A percentile compares a stretch with the other conserved stretches of the same genome.
These are phyloP conservation scores for Pseudozyma sp. DNA, from an alignment of 1,284 basidiomycete genomes.

Conservation along the genomic window DNA sequence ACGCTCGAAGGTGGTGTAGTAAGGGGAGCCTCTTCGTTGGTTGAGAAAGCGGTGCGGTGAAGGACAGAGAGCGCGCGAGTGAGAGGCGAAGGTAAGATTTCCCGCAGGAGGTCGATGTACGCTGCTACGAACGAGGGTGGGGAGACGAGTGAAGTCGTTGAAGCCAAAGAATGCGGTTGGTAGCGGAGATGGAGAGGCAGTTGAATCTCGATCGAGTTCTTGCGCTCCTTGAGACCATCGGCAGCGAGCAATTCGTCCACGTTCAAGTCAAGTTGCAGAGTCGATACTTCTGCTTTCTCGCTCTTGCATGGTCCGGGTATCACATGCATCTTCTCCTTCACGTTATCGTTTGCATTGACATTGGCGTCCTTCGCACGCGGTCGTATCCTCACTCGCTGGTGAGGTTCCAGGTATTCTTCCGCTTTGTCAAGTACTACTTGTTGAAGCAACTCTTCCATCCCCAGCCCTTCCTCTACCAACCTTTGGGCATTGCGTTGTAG, in stretches of 20 bases:
- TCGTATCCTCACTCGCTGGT: not conserved
- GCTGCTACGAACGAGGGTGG: not conserved
- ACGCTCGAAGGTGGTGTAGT: not conserved
- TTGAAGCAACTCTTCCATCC: slow-evolving; percentile 7
- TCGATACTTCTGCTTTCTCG: slow-evolving; percentile 8
- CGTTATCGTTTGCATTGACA: not conserved
- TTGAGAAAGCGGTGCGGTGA: not conserved
- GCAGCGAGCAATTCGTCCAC: slow-evolving; percentile 6
- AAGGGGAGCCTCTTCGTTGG: too few species aligned
- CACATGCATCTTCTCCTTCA: not conserved
- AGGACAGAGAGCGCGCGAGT: not conserved
- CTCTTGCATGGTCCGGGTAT: not conserved
- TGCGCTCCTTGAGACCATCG: slow-evolving; percentile 2
- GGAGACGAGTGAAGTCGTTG: not conserved
- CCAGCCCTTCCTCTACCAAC: not conserved
- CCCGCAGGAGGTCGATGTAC: not conserved
- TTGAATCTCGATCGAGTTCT: not conserved
- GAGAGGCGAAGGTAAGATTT: slow-evolving; percentile 8
- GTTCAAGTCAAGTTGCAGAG: slow-evolving; percentile 1
- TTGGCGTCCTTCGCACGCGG: not conserved
- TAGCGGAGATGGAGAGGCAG: slow-evolving; percentile 30
- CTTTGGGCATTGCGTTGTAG: not conserved
- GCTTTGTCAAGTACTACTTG: slow-evolving; percentile 2
- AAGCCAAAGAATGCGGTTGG: not conserved
- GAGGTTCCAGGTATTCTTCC: not conserved